Percentiles rank a stretch among this genome's conserved stretches.
Conservation (phyloP, 352 stramenopile genomes). For the Globisporangium canariense region DNA sequence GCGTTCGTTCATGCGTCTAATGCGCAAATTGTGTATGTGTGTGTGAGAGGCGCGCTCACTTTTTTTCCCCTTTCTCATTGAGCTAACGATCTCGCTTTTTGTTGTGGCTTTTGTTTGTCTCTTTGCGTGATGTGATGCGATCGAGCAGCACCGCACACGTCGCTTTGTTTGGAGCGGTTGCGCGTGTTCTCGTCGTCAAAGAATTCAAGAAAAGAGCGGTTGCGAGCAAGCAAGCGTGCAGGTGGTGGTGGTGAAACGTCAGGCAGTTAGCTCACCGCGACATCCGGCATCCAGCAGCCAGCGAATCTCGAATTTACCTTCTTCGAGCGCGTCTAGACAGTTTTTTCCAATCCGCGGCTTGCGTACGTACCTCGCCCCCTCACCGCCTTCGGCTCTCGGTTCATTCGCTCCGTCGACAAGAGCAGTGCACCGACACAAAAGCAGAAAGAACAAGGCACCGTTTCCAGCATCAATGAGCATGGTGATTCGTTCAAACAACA, state of each 20-base stretch:
- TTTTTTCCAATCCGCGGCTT: background rate
- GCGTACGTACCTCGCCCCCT: background rate
- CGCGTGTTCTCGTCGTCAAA: background rate
- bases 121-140: too few species aligned
- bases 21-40: too few species aligned
- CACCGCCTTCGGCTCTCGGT: background rate
- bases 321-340: background rate
- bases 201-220: constrained; percentile 4
- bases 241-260: constrained; percentile 4
- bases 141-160: background rate
- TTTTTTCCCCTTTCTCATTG: too few species aligned
- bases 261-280: constrained; percentile 7
- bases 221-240: background rate
- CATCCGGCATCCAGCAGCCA: background rate
- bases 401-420: constrained; percentile 5
- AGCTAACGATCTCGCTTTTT: too few species aligned
- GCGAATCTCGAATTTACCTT: constrained; percentile 8
- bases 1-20: too few species aligned
- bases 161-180: background rate
- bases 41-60: too few species aligned
- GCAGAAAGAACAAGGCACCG: background rate
- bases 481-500: constrained; percentile 12
- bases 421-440: background rate
- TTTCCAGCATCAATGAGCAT: constrained; percentile 6
- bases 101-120: too few species aligned